Evolutionary conservation across 2,329 filamentous ascomycete genomes (phyloP), one percentile per base, ranked within the genome.

Genomic region (Fusarium abutilonis): DNA sequence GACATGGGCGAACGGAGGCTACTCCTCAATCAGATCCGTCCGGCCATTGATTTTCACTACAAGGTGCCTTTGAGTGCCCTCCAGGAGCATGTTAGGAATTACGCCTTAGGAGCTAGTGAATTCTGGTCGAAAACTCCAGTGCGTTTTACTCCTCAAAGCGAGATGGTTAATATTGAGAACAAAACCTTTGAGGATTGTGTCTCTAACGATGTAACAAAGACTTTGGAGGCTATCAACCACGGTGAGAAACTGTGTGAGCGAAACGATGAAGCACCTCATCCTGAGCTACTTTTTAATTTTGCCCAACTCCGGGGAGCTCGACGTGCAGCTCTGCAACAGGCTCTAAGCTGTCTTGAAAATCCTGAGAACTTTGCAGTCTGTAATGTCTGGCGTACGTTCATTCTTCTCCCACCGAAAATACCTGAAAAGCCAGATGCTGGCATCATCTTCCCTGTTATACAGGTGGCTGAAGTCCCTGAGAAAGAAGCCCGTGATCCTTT

Each of bases 281-380:
- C 14, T 7, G 19, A 29, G 9, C 32, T 56, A 2, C 63, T 72
- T 28, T 36, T 62, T 11, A 46, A 61, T 15, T 79, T 75, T 60
- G 73, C 76, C 2, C 50, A 46, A 4, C 75, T 78, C 47, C 78
- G 79, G 10, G 81, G 80, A 2, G 74, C 73, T 50, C 74, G 77
- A 38, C 77, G 82, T 40, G 81, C 80, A 8, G 80, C 76, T 15
- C 69, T 83, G 19, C 79, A 83, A 62, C 74, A 76, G 28, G 74
- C 73, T 15, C 72, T 83, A 29, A 75, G 75, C 36, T 58, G 72
- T 11, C 75, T 81, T 42, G 69, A 72, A 28, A 77, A 68, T 51
- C 34, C 51, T 5, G 79, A 80, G 68, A 80, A 80, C 51, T 67
- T 65, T 38, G 61, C 68, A 7, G 68, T 75, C 35, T 73, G 74